Evolutionary conservation across 768 basidiomycete species (phyloP), one percentile per base, ranked within the genome.

Genomic region (Collybia mongolica): DNA sequence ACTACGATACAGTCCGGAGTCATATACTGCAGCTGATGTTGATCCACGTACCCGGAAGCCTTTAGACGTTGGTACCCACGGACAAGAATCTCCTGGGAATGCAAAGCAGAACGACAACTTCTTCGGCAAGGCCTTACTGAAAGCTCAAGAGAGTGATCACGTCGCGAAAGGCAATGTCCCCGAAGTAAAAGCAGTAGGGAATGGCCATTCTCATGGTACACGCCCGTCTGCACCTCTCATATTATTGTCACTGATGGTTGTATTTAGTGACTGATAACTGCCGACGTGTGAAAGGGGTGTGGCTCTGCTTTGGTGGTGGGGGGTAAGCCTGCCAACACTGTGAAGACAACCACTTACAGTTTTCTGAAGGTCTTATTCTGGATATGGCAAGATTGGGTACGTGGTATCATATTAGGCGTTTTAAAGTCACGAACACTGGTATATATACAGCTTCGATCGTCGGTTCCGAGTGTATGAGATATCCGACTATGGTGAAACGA

Each of bases 251-350:
- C 24, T 23, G 1, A 35, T 57, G 3, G 52, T 18, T 37, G 8
- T 38, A 18, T 15, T 32, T 64, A 90, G 90, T 92, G 14, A 93
- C 90, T 14, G 93, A 97, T 62, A 88, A 93, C 56, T 97, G 95
- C 59, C 79, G 85, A 58, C 81, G 94, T 14, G 77, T 93, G 15
- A 79, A 84, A 50, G 91, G 91, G 8, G 79, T 98, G 12, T 98
- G 96, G 95, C 70, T 86, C 54, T 97, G 94, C 67, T 95, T 95
- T 62, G 88, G 88, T 6, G 91, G 91, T 36, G 90, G 90, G 65
- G 86, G 88, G 79, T 87, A 60, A 66, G 82, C 72, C 3, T 49
- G 24, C 20, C 39, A 37, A 18, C 29, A 17, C 48, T 7, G 20
- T 24, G 46, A 32, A 32, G 42, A 12, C 36, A 46, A 20, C 44